phyloP scores from a whole-genome alignment of 495 filamentous ascomycete species.

The Penicillium taxi region DNA sequence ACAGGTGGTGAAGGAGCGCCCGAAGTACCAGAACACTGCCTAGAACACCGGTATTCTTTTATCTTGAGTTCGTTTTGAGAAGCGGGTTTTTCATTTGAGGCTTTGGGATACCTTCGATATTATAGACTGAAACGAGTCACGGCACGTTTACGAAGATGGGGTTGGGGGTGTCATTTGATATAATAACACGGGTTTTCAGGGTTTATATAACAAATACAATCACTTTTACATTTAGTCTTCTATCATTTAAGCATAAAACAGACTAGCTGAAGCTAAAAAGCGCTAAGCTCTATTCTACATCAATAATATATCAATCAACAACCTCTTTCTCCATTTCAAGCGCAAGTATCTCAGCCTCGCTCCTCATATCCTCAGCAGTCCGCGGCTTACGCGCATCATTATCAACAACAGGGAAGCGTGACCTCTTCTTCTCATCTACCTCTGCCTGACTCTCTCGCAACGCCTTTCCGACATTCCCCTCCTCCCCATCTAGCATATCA shows the following conservation, averaged over 20 bases:
- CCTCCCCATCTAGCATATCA: slow-evolving; percentile 71
- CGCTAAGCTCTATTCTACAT: no score
- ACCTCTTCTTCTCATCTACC: slow-evolving; percentile 20
- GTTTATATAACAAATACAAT: slow-evolving; percentile 4
- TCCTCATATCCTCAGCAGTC: slow-evolving; percentile 65
- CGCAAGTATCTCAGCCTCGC: slow-evolving; percentile 51
- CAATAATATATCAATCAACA: slow-evolving; percentile 21
- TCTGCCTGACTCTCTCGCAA: slow-evolving; percentile 18
- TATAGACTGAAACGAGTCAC: slow-evolving; percentile 10
- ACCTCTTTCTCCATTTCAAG: slow-evolving; percentile 35
- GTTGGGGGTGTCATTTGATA: no score
- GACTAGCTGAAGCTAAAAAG: no score
- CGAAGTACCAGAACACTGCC: slow-evolving; percentile 28
- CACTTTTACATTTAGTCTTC: slow-evolving; percentile 2
- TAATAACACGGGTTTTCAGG: slow-evolving; percentile 7
- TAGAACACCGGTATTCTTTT: not conserved
- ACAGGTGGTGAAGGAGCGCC: slow-evolving; percentile 66
- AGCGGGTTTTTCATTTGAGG: slow-evolving; percentile 13
- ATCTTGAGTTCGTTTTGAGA: slow-evolving; percentile 1
- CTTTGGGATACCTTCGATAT: slow-evolving; percentile 15
- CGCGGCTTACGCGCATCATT: slow-evolving; percentile 63
- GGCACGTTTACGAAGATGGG: slow-evolving; percentile 10
- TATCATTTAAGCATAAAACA: no score
- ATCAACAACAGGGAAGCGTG: slow-evolving; percentile 51
- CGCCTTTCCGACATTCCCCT: slow-evolving; percentile 66